These are phyloP conservation scores for Solanum peruvianum DNA, from an alignment of 257 asterid genomes.

Conservation along the genomic window DNA sequence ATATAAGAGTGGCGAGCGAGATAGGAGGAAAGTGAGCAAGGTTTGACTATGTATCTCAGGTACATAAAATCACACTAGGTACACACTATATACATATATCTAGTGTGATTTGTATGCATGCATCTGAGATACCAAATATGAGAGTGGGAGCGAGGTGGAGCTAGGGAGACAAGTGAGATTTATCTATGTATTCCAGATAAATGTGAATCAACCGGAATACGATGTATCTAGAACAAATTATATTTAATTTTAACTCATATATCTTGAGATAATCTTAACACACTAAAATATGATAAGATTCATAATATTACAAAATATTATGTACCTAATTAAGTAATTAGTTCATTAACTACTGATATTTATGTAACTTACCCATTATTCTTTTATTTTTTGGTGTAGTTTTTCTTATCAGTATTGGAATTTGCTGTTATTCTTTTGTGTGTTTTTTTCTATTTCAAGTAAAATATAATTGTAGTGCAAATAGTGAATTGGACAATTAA, in stretches of 20 bases:
- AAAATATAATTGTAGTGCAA: background rate
- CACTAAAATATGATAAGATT: too few species aligned
- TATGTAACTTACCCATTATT: background rate
- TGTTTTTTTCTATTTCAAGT: background rate
- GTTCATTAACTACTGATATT: background rate
- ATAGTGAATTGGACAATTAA: background rate
- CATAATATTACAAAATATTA: too few species aligned
- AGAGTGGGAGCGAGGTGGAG: background rate
- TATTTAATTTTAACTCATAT: too few species aligned
- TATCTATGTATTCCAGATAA: background rate
- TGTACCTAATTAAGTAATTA: background rate
- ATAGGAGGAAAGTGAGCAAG: background rate
- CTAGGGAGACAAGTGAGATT: background rate
- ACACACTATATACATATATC: background rate
- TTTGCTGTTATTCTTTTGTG: background rate
- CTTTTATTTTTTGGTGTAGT: background rate
- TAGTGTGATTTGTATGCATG: background rate
- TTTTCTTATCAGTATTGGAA: background rate
- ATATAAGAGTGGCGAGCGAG: background rate
- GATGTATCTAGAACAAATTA: background rate
- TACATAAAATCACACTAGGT: too few species aligned
- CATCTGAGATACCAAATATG: background rate
- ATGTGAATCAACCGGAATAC: background rate
- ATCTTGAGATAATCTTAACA: too few species aligned
- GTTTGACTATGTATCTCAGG: too few species aligned